phyloP scores from a whole-genome alignment of 805 yeast species.

The Cyberlindnera mississippiensis region DNA sequence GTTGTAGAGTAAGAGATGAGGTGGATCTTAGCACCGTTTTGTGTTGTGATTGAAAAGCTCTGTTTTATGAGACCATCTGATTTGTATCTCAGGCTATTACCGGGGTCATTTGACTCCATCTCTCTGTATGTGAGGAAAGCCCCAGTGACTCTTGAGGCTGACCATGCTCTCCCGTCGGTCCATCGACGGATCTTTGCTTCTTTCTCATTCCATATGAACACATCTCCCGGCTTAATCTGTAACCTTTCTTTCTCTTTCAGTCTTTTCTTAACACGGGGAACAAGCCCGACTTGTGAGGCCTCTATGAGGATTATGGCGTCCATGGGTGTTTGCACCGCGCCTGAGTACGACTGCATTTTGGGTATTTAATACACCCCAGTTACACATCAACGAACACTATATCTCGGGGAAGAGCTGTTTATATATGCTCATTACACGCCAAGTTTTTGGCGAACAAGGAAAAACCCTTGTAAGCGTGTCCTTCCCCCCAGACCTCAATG shows the following conservation, averaged over 20 bases:
- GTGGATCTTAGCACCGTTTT: conserved; percentile 51
- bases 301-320: conserved; percentile 67
- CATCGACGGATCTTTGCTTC: conserved; percentile 71
- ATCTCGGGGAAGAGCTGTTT: too few relatives aligned
- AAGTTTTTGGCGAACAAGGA: too few relatives aligned
- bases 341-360: conserved; percentile 65
- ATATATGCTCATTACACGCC: too few relatives aligned
- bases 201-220: conserved; percentile 69
- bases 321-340: conserved; percentile 49
- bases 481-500: too few relatives aligned
- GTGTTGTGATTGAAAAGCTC: conserved; percentile 53
- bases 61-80: conserved; percentile 60
- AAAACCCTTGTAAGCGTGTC: too few relatives aligned
- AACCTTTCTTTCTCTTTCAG: conserved; percentile 48
- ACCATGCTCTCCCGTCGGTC: conserved; percentile 77
- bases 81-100: too few relatives aligned
- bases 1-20: conserved; percentile 52
- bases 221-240: conserved; percentile 52
- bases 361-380: too few relatives aligned
- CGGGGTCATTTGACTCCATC: conserved; percentile 44
- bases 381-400: too few relatives aligned
- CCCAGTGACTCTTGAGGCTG: conserved; percentile 66
- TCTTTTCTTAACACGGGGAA: conserved; percentile 58
- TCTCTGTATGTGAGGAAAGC: conserved; percentile 61
- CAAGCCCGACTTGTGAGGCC: conserved; percentile 52